phyloP scores from a whole-genome alignment of 192 early-diverging fungal species.

The Dimargaris verticillata region DNA sequence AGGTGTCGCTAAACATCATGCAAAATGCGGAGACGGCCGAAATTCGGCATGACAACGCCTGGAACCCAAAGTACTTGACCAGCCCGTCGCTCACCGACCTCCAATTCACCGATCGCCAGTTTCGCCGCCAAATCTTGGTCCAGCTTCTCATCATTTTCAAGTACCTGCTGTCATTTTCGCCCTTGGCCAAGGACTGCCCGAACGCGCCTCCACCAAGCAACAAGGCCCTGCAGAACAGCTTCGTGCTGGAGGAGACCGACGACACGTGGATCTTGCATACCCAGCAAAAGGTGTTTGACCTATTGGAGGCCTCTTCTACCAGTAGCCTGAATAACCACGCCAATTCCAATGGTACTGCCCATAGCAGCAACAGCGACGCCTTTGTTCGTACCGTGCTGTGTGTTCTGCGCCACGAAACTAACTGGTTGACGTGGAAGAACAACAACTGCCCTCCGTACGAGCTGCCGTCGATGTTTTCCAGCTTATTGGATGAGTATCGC shows the following conservation, averaged over 20 bases:
- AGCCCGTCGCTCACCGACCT: constrained; percentile 18
- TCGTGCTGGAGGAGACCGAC: constrained; percentile 23
- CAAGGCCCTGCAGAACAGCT: constrained; percentile 33
- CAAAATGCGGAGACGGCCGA: neutral
- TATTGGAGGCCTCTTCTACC: constrained; percentile 34
- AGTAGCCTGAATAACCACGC: no score
- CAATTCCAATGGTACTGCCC: no score
- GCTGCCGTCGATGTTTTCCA: constrained; percentile 21
- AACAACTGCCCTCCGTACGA: constrained; percentile 63
- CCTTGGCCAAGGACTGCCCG: constrained; percentile 26
- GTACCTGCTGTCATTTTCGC: constrained; percentile 41
- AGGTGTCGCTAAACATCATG: neutral
- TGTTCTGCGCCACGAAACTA: constrained; percentile 51
- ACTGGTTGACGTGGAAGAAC: constrained; percentile 76
- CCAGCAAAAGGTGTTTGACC: constrained; percentile 25
- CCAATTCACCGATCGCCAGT: constrained; percentile 62
- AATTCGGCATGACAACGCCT: neutral
- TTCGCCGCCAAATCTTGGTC: constrained; percentile 72
- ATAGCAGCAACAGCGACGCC: constrained; percentile 26
- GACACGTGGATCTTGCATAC: constrained; percentile 36
- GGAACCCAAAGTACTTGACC: constrained; percentile 18
- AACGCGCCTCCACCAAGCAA: constrained; percentile 31
- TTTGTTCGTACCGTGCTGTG: constrained; percentile 49
- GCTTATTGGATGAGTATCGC: constrained; percentile 18
- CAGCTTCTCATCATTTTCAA: constrained; percentile 79